Percentiles rank a stretch among this genome's conserved stretches.
These are phyloP conservation scores for Hirsutella rhossiliensis DNA, from an alignment of 2,329 filamentous ascomycete genomes.

Conservation along the genomic window DNA sequence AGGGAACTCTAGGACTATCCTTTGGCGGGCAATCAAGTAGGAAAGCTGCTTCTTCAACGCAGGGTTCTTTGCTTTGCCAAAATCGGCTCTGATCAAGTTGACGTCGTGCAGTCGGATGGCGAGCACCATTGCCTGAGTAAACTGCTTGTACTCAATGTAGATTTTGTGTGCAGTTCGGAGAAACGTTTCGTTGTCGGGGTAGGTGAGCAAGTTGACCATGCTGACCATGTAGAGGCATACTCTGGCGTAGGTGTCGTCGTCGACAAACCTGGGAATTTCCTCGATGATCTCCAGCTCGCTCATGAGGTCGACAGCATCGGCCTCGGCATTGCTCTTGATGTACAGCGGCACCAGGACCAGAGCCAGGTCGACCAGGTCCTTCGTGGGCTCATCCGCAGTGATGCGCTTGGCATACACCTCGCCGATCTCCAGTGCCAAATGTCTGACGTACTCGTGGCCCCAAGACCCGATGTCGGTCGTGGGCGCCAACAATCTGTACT, in stretches of 20 bases:
- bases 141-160: constrained; percentile 86
- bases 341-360: constrained; percentile 84
- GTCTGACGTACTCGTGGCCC: constrained; percentile 97
- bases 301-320: constrained; percentile 92
- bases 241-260: constrained; percentile 84
- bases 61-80: constrained; percentile 67
- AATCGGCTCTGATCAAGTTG: constrained; percentile 70
- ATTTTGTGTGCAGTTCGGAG: constrained; percentile 86
- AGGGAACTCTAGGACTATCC: constrained; percentile 65
- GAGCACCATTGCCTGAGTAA: constrained; percentile 84
- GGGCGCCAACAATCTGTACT: constrained; percentile 83
- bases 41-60: constrained; percentile 86
- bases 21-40: constrained; percentile 83
- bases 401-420: constrained; percentile 85
- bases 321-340: constrained; percentile 93
- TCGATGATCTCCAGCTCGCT: constrained; percentile 98
- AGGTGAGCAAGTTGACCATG: constrained; percentile 96
- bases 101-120: constrained; percentile 88
- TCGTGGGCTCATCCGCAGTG: constrained; percentile 69
- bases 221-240: constrained; percentile 98
- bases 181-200: constrained; percentile 94
- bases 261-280: constrained; percentile 74
- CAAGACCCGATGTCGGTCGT: constrained; percentile 90
- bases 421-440: constrained; percentile 89
- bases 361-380: constrained; percentile 78